These are phyloP conservation scores for Somion occarium DNA, from an alignment of 1,284 basidiomycete species.

Conservation along the genomic window DNA sequence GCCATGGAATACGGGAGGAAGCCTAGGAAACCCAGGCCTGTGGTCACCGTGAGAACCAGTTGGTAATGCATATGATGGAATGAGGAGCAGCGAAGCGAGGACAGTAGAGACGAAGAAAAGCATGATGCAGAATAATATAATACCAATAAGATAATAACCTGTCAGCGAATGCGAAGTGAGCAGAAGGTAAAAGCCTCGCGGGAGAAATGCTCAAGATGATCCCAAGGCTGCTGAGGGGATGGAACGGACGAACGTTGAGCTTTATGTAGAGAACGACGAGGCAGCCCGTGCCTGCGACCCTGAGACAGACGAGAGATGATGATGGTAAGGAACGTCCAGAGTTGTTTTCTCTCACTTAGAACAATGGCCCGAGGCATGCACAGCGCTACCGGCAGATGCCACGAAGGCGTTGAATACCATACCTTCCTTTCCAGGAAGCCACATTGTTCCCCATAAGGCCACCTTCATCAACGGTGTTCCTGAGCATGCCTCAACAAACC, in stretches of 20 bases:
- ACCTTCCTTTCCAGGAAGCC: constrained; percentile 21
- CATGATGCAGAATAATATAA: constrained; percentile 27
- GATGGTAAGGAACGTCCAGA: constrained; percentile 22
- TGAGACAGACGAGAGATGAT: constrained; percentile 17
- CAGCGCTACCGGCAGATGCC: constrained; percentile 9
- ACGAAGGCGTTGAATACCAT: constrained; percentile 22
- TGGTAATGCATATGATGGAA: neutral
- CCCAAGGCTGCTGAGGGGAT: constrained; percentile 17
- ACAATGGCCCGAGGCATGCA: constrained; percentile 21
- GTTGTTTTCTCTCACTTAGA: constrained; percentile 16
- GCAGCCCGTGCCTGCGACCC: constrained; percentile 25
- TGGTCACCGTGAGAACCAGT: constrained; percentile 1
- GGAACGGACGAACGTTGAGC: constrained; percentile 7
- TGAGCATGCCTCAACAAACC: neutral
- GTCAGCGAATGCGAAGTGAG: constrained; percentile 9
- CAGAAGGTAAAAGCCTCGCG: constrained; percentile 7
- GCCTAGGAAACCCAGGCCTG: constrained; percentile 5
- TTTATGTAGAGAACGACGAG: constrained; percentile 22
- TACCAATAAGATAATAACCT: constrained; percentile 13
- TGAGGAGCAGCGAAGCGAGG: constrained; percentile 25
- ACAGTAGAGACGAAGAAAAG: constrained; percentile 32
- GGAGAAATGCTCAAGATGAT: constrained; percentile 11
- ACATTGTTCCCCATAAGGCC: constrained; percentile 26
- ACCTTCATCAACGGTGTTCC: constrained; percentile 2
- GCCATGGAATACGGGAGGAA: constrained; percentile 28